Evolutionary conservation across 1,284 basidiomycete species (phyloP).

Genomic region (Rhizoctonia solani): DNA sequence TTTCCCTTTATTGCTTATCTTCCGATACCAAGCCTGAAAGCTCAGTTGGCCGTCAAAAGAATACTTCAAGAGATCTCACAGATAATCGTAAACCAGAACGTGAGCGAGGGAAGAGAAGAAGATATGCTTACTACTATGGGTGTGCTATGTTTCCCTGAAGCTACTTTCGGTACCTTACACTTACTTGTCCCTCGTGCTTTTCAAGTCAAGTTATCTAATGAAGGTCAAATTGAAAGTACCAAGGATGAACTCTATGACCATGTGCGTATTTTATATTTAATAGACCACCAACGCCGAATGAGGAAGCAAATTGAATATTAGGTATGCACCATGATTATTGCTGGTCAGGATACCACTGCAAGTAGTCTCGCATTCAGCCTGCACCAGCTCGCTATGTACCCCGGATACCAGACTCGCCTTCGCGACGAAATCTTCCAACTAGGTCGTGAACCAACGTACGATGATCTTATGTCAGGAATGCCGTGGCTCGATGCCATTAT

Average conservation of each 20-base stretch:
- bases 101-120: slow-evolving; percentile 9
- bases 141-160: neutral
- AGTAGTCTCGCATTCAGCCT: slow-evolving; percentile 44
- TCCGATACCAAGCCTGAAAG: slow-evolving; percentile 44
- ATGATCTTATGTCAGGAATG: slow-evolving; percentile 46
- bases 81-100: slow-evolving; percentile 15
- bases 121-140: slow-evolving; percentile 33
- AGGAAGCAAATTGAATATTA: no score
- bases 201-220: neutral
- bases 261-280: slow-evolving; percentile 31
- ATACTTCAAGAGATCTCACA: slow-evolving; percentile 41
- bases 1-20: slow-evolving; percentile 45
- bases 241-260: slow-evolving; percentile 37
- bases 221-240: neutral
- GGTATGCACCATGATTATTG: slow-evolving; percentile 41
- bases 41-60: slow-evolving; percentile 45
- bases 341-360: slow-evolving; percentile 43
- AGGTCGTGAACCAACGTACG: slow-evolving; percentile 52
- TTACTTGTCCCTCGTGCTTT: no score
- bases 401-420: slow-evolving; percentile 53
- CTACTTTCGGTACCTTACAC: no score
- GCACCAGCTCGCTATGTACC: slow-evolving; percentile 58
- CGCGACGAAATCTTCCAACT: slow-evolving; percentile 53
- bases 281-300: no score
- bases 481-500: slow-evolving; percentile 58